Conservation (phyloP, 495 filamentous ascomycete genomes). For the Chaetomidium leptoderma region DNA sequence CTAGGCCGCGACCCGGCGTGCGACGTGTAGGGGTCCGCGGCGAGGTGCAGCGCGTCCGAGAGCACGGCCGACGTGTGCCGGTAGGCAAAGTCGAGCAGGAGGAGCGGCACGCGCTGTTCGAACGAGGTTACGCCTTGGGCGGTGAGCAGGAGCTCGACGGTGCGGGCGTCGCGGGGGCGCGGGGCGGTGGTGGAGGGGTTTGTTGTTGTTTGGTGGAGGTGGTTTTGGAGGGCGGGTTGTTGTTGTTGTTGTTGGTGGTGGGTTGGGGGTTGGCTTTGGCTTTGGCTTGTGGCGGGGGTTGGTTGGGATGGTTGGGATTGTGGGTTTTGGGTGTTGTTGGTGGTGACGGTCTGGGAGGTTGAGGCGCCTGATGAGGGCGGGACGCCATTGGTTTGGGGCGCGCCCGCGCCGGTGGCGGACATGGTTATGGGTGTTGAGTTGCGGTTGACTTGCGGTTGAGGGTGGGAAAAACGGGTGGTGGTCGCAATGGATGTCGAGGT, state of each 20-base stretch:
- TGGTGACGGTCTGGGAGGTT: slow-evolving; percentile 31
- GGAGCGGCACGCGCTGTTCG: slow-evolving; percentile 88
- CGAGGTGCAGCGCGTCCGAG: slow-evolving; percentile 60
- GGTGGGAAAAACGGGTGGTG: neutral
- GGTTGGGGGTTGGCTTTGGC: slow-evolving; percentile 38
- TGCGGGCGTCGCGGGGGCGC: slow-evolving; percentile 83
- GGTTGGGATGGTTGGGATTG: slow-evolving; percentile 20
- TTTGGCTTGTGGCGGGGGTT: no score
- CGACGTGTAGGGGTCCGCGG: slow-evolving; percentile 57
- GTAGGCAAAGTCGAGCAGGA: slow-evolving; percentile 96
- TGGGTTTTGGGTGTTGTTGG: slow-evolving; percentile 27
- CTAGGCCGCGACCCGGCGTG: slow-evolving; percentile 49
- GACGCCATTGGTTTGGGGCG: slow-evolving; percentile 43
- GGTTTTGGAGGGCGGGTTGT: slow-evolving; percentile 26
- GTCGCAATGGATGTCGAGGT: neutral
- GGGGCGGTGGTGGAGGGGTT: slow-evolving; percentile 53
- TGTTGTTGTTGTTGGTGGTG: slow-evolving; percentile 19
- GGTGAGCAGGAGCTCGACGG: slow-evolving; percentile 86
- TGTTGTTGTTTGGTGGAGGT: neutral
- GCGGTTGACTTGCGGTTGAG: neutral
- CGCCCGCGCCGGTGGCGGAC: slow-evolving; percentile 21
- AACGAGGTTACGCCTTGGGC: slow-evolving; percentile 83
- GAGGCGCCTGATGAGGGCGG: slow-evolving; percentile 29
- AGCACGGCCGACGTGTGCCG: slow-evolving; percentile 65
- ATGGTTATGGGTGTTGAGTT: slow-evolving; percentile 14